Evolutionary conservation across 768 basidiomycete species (phyloP), one percentile per base, ranked within the genome.

Genomic region (Nidularia sp.): DNA sequence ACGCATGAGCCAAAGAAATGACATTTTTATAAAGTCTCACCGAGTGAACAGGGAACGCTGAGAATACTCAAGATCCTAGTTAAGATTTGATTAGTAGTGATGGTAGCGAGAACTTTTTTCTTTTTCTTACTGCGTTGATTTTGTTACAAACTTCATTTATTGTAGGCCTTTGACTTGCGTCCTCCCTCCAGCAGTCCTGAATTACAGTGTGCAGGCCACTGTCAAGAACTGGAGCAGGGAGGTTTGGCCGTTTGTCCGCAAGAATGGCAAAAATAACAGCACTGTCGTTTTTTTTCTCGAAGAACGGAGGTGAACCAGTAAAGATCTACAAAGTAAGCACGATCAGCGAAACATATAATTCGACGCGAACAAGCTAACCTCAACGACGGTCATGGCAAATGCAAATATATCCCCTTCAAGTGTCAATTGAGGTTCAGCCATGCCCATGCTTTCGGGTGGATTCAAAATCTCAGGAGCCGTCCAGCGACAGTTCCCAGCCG

Each of bases 391-490:
- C 62, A 66, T 67, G 2, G 53, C 67, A 34, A 60, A 62, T 0
- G 67, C 59, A 49, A 61, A 69, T 1, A 69, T 45, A 44, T 68
- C 66, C 32, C 55, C 62, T 3, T 51, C 35, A 8, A 22, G 52
- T 12, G 59, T 55, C 43, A 50, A 59, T n/a, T 52, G 32, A 0
- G 51, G 41, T 10, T 56, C 51, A 15, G 32, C 51, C 0, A 35
- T 36, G 4, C 57, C 46, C 5, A 49, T 51, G 4, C 53, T 50
- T 5, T 60, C 53, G 5, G 59, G 47, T n/a, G 61, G 56, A 31
- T 55, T 54, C 51, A 68, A 60, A 6, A 69, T 50, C 53, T 71
- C 70, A 0, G 69, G 70, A 2, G 69, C 66, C 31, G 56, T 64
- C 70, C 70, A 71, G 32, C 69, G 45, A 8, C 59, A 55, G 12